phyloP scores from a whole-genome alignment of 2,329 filamentous ascomycete genomes.

The Dichotomopilus funicola region DNA sequence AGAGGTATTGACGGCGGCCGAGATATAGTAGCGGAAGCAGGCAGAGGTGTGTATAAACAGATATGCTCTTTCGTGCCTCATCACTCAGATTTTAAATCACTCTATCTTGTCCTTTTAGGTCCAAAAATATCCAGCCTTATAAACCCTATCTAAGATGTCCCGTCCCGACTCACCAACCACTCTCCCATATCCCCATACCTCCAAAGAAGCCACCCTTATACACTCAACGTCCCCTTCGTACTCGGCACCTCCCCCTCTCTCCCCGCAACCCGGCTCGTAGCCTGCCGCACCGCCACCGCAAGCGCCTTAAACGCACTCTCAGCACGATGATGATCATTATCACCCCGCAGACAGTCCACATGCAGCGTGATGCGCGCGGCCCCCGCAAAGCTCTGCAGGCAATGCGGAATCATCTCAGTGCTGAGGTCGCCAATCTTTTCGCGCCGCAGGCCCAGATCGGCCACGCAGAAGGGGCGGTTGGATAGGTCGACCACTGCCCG shows the following conservation, averaged over 20 bases:
- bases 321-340: slow-evolving; percentile 92
- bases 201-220: slow-evolving; percentile 30
- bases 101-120: too few species aligned
- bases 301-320: slow-evolving; percentile 97
- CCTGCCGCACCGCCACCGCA: slow-evolving; percentile 75
- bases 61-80: too few species aligned
- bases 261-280: slow-evolving; percentile 66
- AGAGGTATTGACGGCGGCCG: too few species aligned
- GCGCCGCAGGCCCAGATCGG: slow-evolving; percentile 76
- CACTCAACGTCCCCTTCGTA: slow-evolving; percentile 84
- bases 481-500: slow-evolving; percentile 92
- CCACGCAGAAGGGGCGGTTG: slow-evolving; percentile 79
- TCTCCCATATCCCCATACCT: background rate
- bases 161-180: too few species aligned
- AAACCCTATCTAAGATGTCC: too few species aligned
- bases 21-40: too few species aligned
- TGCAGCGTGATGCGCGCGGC: slow-evolving; percentile 87
- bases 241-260: slow-evolving; percentile 90
- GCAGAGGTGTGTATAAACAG: too few species aligned
- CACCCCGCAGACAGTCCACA: slow-evolving; percentile 82
- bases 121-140: too few species aligned
- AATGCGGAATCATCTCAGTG: slow-evolving; percentile 96
- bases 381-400: slow-evolving; percentile 88
- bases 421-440: slow-evolving; percentile 93
- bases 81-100: too few species aligned